These are phyloP conservation scores for Jaenimonas drosophilae DNA, from an alignment of 208 protist genomes.

Conservation along the genomic window DNA sequence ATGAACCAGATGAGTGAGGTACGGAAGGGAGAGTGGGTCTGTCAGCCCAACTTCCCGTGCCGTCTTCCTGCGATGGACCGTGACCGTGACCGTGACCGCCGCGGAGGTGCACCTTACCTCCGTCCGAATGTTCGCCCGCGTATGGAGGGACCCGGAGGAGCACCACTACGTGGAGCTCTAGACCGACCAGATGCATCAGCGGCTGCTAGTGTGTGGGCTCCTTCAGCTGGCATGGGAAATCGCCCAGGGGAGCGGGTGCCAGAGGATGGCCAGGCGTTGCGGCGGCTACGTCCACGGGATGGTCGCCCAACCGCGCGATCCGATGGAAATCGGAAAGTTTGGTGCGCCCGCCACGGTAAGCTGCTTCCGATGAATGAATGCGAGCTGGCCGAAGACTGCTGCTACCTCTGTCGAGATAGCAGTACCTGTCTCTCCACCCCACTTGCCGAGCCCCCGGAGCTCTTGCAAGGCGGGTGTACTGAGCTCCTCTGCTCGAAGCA, in stretches of 20 bases:
- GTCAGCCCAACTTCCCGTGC: constrained; percentile 36
- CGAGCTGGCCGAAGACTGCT: constrained; percentile 60
- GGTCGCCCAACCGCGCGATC: too few relatives aligned
- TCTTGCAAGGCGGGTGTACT: constrained; percentile 29
- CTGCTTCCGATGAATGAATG: constrained; percentile 32
- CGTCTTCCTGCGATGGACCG: constrained; percentile 7
- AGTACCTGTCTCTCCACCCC: constrained; percentile 68
- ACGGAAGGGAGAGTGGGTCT: constrained; percentile 58
- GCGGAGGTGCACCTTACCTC: constrained; percentile 1
- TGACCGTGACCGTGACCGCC: background rate
- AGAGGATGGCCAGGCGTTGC: too few relatives aligned
- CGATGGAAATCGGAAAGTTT: constrained; percentile 25
- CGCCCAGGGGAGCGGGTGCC: constrained; percentile 1
- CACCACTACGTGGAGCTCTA: background rate
- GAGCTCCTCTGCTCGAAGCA: constrained; percentile 74
- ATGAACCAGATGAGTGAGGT: constrained; percentile 64
- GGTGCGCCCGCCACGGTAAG: constrained; percentile 81
- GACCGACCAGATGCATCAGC: too few relatives aligned
- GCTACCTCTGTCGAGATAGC: constrained; percentile 62
- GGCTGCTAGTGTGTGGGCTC: too few relatives aligned
- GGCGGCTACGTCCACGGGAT: background rate
- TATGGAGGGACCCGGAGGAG: constrained; percentile 3
- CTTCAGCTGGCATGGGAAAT: too few relatives aligned
- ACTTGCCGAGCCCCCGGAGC: constrained; percentile 40
- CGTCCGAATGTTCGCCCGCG: constrained; percentile 4